Base-by-base conservation (phyloP, 2,329 filamentous ascomycete genomes). In the Trichoderma sp. region DNA sequence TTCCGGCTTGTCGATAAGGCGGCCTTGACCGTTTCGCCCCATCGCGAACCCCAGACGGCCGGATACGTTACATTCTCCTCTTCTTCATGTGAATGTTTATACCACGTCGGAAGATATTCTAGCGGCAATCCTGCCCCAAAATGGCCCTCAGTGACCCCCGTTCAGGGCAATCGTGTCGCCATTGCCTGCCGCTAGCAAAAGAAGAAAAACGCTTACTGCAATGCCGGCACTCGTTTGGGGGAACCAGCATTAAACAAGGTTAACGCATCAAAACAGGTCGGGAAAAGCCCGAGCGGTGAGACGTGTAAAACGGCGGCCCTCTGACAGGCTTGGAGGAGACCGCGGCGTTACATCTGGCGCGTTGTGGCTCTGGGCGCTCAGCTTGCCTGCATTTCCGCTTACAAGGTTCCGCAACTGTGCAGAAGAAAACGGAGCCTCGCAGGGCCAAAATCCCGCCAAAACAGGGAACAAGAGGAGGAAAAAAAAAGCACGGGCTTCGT, bases 261-360 rank as follows among this genome's bases (percentile, higher is more conserved):
- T 66, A 11, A 66, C 38, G 53, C 24, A 60, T 71, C 50, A 45
- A 45, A 45, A 38, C n/a, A 16, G 35, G 64, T 21, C 38, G 64
- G 27, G 14, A 63, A 63, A 62, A 63, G 18, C 24, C 38, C 56
- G 68, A 71, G 68, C 68, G 68, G 68, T 71, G 68, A 71, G 68
- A 16, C 29, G 56, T 63, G 59, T 71, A 71, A 71, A 62, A n/a
- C 29, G 27, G 16, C 27, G 27, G 9, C 18, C 21, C 21, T 33
- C 24, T 62, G 45, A 53, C 45, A 21, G 50, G 50, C 21, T 24
- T 21, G 50, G 41, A 18, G 16, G 41, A 29, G 29, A 29, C 29
- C n/a, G 45, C 45, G 65, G 45, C 45, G 66, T 68, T 68, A 38
- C 66, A 35, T 68, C 45, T 68, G 41, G 41, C 38, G 41, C 16